A percentile compares a stretch with the other conserved stretches of the same genome.
phyloP scores from a whole-genome alignment of 192 early-diverging fungal genomes.

The Coemansia sp. region DNA sequence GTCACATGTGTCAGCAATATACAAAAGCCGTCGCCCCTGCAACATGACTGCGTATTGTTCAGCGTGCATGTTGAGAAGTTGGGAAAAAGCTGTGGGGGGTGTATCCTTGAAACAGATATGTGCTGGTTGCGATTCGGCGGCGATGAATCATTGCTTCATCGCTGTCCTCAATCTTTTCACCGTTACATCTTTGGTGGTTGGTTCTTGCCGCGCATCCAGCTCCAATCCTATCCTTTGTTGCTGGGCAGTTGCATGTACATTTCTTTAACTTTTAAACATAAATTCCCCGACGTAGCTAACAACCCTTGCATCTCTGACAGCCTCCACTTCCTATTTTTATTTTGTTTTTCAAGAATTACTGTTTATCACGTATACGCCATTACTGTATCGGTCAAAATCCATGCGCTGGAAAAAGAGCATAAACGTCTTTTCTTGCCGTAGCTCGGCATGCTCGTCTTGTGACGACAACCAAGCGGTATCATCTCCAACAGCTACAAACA shows the following conservation, averaged over 20 bases:
- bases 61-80: background rate
- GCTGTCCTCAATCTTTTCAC: background rate
- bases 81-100: background rate
- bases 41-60: background rate
- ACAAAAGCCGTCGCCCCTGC: background rate
- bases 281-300: too few relatives aligned
- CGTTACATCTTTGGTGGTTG: background rate
- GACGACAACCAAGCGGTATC: background rate
- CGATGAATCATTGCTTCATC: background rate
- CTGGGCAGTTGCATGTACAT: background rate
- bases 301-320: background rate
- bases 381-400: background rate
- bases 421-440: background rate
- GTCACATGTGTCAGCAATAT: too few relatives aligned
- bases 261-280: background rate
- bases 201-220: background rate
- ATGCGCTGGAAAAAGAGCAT: constrained; percentile 3
- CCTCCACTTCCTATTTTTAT: background rate
- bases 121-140: background rate
- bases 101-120: background rate
- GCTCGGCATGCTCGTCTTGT: background rate
- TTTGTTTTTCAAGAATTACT: background rate
- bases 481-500: background rate
- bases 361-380: background rate
- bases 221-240: background rate